These are phyloP conservation scores for Lojkania enalia DNA, from an alignment of 2,329 filamentous ascomycete genomes.

Conservation along the genomic window DNA sequence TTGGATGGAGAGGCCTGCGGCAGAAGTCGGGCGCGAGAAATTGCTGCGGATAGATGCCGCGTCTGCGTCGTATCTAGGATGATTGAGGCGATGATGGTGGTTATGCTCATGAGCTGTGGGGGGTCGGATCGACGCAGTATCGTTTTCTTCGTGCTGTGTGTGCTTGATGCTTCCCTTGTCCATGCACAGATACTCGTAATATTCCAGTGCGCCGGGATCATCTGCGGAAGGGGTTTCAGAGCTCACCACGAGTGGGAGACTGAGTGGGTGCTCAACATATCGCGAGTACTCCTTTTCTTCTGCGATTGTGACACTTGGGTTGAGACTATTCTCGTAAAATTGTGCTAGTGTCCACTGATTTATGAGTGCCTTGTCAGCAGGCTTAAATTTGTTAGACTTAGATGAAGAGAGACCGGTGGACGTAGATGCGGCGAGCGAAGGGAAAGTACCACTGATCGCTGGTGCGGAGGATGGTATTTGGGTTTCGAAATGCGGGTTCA, in stretches of 20 bases:
- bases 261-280: conserved; percentile 87
- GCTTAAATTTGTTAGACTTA: conserved; percentile 45
- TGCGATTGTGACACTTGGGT: conserved; percentile 74
- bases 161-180: conserved; percentile 24
- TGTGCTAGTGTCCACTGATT: conserved; percentile 88
- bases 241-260: conserved; percentile 79
- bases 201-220: conserved; percentile 62
- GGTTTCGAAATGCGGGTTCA: conserved; percentile 44
- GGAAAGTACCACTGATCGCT: conserved; percentile 21
- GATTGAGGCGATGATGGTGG: conserved; percentile 13
- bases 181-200: conserved; percentile 76
- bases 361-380: conserved; percentile 76
- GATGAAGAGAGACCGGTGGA: conserved; percentile 30
- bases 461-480: conserved; percentile 25
- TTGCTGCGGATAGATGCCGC: conserved; percentile 30
- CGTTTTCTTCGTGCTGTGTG: conserved; percentile 18
- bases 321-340: conserved; percentile 81
- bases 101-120: conserved; percentile 3
- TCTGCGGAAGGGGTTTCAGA: conserved; percentile 62
- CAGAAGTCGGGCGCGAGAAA: conserved; percentile 26
- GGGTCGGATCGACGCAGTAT: conserved; percentile 15
- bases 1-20: conserved; percentile 20
- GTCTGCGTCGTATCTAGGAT: conserved; percentile 26
- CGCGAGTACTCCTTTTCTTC: conserved; percentile 86
- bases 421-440: conserved; percentile 31